Base-by-base conservation (phyloP, 2,329 filamentous ascomycete genomes). In the Epichloe aotearoae region DNA sequence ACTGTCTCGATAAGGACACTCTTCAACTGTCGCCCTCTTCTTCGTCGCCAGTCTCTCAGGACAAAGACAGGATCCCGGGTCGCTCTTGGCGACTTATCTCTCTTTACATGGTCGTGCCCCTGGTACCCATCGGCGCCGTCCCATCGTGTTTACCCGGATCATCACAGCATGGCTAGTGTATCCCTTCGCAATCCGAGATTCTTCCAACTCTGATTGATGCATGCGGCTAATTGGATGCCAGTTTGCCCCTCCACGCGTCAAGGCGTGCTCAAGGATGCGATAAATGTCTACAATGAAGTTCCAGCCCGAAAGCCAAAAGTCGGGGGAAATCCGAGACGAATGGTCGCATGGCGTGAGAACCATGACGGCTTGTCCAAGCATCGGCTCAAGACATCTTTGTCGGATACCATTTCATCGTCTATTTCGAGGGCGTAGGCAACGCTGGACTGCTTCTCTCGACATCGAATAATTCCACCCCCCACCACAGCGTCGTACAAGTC, bases 231-330 rank as follows among this genome's bases (percentile, higher is more conserved):
- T 26, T 26, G 6, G 23, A 26, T 26, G 23, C 23, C 23, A 26
- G 23, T 26, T 26, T 26, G 23, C 23, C 6, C 23, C 1, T 26
- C 23, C 1, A 26, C 11, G 59, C n/a, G 55, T 59, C 43, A 66
- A 52, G 11, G 69, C 71, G 54, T 80, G 74, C 56, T 80, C 76
- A 15, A 80, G 61, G 8, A 79, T 67, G 5, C 75, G 71, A 56
- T 79, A 80, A 0, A 80, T 61, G 56, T 79, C 75, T 0, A 74
- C 77, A 6, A 71, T 74, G 52, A 77, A 78, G 59, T 79, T 80
- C 74, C 74, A 79, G 17, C 76, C 76, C 41, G 69, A 67, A 7
- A 80, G 61, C 76, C 76, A 80, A 51, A 64, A 66, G 20, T 58
- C 52, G 15, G 54, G 54, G 33, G 46, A 42, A 6, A 52, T 49